These are phyloP conservation scores for Lasiosphaeria hispida DNA, from an alignment of 495 filamentous ascomycete genomes.

Conservation along the genomic window DNA sequence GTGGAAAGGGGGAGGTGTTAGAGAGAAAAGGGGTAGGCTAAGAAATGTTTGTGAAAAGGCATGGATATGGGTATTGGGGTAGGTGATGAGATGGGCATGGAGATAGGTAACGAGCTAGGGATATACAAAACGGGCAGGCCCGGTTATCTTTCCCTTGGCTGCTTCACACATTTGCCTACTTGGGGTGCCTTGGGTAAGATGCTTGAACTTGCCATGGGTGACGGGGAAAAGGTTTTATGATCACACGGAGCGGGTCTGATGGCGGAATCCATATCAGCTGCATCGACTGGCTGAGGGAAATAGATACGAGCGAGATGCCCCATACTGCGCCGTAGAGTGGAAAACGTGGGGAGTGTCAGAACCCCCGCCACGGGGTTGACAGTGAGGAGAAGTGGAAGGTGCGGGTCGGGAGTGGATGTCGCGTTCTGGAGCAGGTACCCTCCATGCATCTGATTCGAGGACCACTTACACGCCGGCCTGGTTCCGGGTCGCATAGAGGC, in stretches of 20 bases:
- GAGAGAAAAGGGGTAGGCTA: background rate
- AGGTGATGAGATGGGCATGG: too few relatives aligned
- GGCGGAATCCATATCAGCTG: background rate
- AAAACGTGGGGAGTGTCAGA: background rate
- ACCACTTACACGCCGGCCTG: background rate
- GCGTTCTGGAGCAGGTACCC: too few relatives aligned
- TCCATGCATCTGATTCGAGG: background rate
- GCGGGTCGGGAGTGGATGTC: conserved; percentile 1
- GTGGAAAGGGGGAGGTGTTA: background rate
- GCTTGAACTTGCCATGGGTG: background rate
- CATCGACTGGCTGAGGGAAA: conserved; percentile 5
- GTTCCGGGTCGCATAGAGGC: background rate
- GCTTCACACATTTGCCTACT: too few relatives aligned
- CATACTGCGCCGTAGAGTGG: background rate
- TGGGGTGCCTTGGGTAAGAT: background rate
- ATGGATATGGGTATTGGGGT: too few relatives aligned
- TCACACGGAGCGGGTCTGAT: conserved; percentile 1
- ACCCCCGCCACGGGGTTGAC: background rate
- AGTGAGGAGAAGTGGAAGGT: background rate
- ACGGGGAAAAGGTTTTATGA: background rate
- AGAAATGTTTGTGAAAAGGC: too few relatives aligned
- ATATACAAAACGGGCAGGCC: too few relatives aligned
- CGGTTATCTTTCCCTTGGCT: too few relatives aligned
- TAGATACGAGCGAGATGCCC: background rate
- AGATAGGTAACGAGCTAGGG: too few relatives aligned